Conservation (phyloP, 306 rosid genomes). For the Elaeagnus macrophylla region DNA sequence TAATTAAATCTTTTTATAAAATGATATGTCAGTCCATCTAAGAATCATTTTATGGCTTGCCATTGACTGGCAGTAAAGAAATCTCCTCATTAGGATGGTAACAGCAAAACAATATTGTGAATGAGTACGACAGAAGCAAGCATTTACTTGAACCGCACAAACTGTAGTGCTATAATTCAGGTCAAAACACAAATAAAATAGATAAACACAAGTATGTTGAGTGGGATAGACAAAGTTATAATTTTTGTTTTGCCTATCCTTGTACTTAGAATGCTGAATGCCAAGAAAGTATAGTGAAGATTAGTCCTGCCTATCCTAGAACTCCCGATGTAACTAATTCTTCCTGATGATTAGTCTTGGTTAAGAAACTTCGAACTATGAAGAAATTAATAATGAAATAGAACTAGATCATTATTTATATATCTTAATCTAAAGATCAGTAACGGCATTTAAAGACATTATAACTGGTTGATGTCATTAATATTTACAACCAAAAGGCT, state of each 20-base stretch:
- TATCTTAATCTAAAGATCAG: background rate
- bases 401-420: background rate
- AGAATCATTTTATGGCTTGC: no score
- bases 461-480: slow-evolving; percentile 1
- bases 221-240: background rate
- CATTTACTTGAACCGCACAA: background rate
- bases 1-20: no score
- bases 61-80: no score
- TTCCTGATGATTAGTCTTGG: background rate
- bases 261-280: no score
- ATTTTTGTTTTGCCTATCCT: no score
- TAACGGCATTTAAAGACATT: background rate
- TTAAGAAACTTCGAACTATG: background rate
- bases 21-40: no score
- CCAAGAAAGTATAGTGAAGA: background rate
- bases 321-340: background rate
- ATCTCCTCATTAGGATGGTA: background rate
- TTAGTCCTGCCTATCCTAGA: no score
- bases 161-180: background rate
- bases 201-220: background rate
- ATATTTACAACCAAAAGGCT: slow-evolving; percentile 16
- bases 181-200: background rate
- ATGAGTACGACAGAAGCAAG: background rate
- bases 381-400: background rate
- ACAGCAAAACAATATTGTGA: background rate